These are phyloP conservation scores for Tieghemiomyces parasiticus DNA, from an alignment of 192 early-diverging fungal genomes.

Conservation along the genomic window DNA sequence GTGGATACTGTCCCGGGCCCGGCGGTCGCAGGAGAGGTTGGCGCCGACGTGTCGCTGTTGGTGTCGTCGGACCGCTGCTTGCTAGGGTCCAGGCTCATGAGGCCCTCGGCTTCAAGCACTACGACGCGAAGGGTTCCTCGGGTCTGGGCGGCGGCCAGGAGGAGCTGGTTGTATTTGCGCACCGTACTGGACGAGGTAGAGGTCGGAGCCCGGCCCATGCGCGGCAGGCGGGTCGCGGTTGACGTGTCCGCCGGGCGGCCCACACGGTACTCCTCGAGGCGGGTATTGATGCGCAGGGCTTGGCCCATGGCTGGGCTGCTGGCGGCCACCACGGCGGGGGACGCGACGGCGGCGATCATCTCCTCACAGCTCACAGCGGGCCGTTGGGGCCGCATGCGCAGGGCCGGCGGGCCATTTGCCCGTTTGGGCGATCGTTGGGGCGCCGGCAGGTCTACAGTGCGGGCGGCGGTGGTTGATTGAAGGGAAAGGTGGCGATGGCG, in stretches of 20 bases:
- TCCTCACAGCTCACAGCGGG: no score
- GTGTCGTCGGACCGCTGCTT: not conserved
- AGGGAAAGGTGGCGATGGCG: not conserved
- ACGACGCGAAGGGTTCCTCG: constrained; percentile 4
- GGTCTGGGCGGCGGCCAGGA: not conserved
- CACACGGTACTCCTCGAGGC: no score
- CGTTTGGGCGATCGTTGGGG: not conserved
- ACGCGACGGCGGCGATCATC: no score
- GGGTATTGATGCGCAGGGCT: not conserved
- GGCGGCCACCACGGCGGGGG: no score
- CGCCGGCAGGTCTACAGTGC: not conserved
- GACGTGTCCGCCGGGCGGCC: no score
- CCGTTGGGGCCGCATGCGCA: no score
- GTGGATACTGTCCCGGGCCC: not conserved
- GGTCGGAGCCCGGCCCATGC: no score
- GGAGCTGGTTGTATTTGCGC: not conserved
- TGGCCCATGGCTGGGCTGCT: not conserved
- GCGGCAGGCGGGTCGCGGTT: no score
- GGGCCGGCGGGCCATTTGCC: no score
- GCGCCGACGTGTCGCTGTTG: not conserved
- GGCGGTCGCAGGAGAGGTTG: not conserved
- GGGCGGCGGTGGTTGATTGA: not conserved
- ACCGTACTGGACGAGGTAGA: not conserved
- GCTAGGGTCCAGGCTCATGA: not conserved
- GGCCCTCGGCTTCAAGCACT: constrained; percentile 3